phyloP scores from a whole-genome alignment of 495 filamentous ascomycete species.

The Podospora anserina region DNA sequence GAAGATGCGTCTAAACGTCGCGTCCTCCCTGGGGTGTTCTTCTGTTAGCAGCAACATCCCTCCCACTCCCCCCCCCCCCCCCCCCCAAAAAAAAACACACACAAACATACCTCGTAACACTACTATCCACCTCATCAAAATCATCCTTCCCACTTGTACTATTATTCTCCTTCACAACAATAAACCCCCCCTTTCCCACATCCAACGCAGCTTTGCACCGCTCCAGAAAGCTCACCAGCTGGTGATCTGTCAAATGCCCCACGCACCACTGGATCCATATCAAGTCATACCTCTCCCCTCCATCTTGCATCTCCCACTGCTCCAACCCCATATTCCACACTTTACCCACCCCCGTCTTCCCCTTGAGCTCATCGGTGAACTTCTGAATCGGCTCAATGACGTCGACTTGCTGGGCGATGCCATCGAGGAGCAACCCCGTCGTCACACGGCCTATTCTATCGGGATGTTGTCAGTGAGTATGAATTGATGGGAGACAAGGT shows the following conservation, averaged over 20 bases:
- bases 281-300: conserved; percentile 53
- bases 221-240: conserved; percentile 65
- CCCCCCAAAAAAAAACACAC: no score
- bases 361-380: conserved; percentile 51
- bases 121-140: conserved; percentile 75
- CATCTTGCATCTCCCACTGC: conserved; percentile 52
- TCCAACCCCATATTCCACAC: conserved; percentile 72
- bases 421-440: conserved; percentile 34
- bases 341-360: conserved; percentile 51
- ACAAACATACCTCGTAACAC: conserved; percentile 60
- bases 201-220: conserved; percentile 58
- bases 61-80: no score
- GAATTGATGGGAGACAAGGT: background rate
- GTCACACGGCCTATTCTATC: conserved; percentile 56
- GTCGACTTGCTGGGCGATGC: conserved; percentile 34
- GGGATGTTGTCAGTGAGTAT: conserved; percentile 2
- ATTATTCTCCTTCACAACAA: conserved; percentile 88
- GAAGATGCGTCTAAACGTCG: conserved; percentile 67
- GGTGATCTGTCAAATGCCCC: conserved; percentile 79
- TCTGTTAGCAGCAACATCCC: background rate
- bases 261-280: conserved; percentile 88
- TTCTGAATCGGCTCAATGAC: conserved; percentile 56
- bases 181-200: conserved; percentile 40
- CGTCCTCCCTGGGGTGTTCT: conserved; percentile 52
- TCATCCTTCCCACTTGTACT: conserved; percentile 62